Conservation (phyloP, 306 rosid genomes). For the Hippophae gyantsensis region DNA sequence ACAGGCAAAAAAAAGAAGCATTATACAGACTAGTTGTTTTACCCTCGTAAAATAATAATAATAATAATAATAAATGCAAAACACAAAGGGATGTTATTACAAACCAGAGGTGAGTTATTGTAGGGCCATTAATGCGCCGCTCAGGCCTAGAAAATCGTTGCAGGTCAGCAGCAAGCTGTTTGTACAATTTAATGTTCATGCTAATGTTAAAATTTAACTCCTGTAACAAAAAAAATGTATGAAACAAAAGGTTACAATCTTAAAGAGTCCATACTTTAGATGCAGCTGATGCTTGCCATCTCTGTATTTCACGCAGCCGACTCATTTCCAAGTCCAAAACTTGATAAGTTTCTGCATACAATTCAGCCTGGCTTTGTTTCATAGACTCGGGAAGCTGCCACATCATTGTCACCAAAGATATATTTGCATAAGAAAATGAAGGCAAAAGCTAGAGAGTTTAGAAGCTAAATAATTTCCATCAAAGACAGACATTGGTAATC, state of each 20-base stretch:
- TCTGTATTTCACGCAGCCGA: slow-evolving; percentile 90
- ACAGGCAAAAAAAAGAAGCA: no score
- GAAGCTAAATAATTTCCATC: background rate
- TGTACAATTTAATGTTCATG: slow-evolving; percentile 16
- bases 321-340: slow-evolving; percentile 99
- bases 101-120: slow-evolving; percentile 90
- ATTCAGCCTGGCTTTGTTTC: slow-evolving; percentile 99
- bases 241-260: slow-evolving; percentile 6
- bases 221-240: slow-evolving; percentile 6
- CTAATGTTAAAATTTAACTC: slow-evolving; percentile 12
- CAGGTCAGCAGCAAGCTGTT: slow-evolving; percentile 96
- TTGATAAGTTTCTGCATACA: slow-evolving; percentile 93
- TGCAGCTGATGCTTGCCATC: slow-evolving; percentile 96
- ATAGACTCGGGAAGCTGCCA: slow-evolving; percentile 94
- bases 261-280: slow-evolving; percentile 42
- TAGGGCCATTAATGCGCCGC: slow-evolving; percentile 94
- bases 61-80: background rate
- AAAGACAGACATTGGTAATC: background rate
- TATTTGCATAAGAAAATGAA: background rate
- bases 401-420: slow-evolving; percentile 4
- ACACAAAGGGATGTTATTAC: slow-evolving; percentile 18
- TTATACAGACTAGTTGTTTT: no score
- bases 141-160: slow-evolving; percentile 98
- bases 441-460: background rate
- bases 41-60: no score